Evolutionary conservation across 2,329 filamentous ascomycete species (phyloP), one percentile per base, ranked within the genome.

Genomic region (Aspergillaceae sp.): DNA sequence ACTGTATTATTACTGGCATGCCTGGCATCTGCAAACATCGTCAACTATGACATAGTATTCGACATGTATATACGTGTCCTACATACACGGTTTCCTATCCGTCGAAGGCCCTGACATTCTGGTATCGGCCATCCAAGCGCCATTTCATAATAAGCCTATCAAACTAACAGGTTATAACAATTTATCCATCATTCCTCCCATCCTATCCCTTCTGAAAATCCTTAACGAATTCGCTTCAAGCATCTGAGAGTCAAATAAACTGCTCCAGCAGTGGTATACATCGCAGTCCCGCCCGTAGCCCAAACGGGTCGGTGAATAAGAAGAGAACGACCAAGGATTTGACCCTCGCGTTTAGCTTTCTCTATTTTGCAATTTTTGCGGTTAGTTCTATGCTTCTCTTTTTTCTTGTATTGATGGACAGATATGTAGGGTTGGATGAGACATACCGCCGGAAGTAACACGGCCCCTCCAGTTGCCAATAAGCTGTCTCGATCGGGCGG

Each of bases 211-310:
- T 19, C n/a, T 36, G 6, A 11, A 7, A 5, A 11, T 19, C 34
- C 4, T 28, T 50, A 52, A 37, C 51, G 49, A 29, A 62, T 43
- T 9, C 48, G 60, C 35, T 55, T 59, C 47, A 65, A 46, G 38
- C 58, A 62, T 37, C 56, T 55, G 46, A 64, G 55, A 1, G 62
- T 63, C 8, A 65, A 52, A 43, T 57, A 62, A 4, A 63, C 57
- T 3, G 62, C 62, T 2, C 53, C 59, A 46, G 56, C 51, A 4
- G 57, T 61, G 6, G 62, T 64, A 48, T 65, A 65, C 6, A 56
- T 50, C 28, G 56, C 62, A 7, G 59, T 61, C 1, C 46, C 56
- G 7, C 59, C 62, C 3, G 61, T 56, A 9, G 61, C 29, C 62
- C 62, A 65, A 41, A 65, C 62, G 4, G 62, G 62, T 40, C 51